Evolutionary conservation across 2,329 filamentous ascomycete genomes (phyloP).

Genomic region (Alternaria gaisen): DNA sequence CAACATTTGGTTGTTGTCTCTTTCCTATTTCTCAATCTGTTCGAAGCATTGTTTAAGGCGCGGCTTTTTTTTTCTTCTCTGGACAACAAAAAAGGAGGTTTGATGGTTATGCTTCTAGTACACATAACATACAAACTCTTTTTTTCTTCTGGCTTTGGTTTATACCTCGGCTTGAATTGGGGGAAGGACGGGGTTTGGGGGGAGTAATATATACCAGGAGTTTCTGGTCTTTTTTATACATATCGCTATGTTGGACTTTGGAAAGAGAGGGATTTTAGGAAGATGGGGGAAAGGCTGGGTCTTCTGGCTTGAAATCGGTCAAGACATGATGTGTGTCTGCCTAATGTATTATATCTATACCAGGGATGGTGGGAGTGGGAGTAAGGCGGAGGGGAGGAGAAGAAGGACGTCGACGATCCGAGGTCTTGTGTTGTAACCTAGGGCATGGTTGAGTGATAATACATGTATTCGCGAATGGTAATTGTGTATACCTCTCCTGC

Average conservation of each 20-base stretch:
- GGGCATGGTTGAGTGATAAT: too few species aligned
- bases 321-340: not conserved
- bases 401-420: too few species aligned
- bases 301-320: not conserved
- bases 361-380: not conserved
- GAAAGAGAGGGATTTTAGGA: not conserved
- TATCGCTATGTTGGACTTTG: not conserved
- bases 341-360: not conserved
- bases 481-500: too few species aligned
- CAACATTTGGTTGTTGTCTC: not conserved
- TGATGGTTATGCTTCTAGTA: not conserved
- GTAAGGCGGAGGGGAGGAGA: too few species aligned
- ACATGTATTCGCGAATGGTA: too few species aligned
- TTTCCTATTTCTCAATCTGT: not conserved
- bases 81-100: not conserved
- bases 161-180: not conserved
- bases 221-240: not conserved
- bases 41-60: not conserved
- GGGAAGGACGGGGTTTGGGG: too few species aligned
- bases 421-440: too few species aligned
- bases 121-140: not conserved
- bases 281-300: not conserved
- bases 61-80: too few species aligned
- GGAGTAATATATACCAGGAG: not conserved
- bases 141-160: not conserved